These are phyloP conservation scores for Blastobotrys indianensis DNA, from an alignment of 1,139 yeast species.

Conservation along the genomic window DNA sequence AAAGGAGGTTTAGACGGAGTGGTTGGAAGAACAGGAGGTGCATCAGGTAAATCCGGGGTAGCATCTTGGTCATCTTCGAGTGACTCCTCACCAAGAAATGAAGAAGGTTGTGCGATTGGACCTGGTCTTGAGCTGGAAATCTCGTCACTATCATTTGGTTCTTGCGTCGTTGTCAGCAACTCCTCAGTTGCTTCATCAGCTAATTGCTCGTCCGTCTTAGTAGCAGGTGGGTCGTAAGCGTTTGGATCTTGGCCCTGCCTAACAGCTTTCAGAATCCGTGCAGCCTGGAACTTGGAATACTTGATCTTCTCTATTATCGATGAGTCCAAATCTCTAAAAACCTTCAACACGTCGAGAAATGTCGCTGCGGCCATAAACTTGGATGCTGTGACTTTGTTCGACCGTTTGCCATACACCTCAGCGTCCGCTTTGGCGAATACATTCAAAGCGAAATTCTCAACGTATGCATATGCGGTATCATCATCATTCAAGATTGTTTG, in stretches of 20 bases:
- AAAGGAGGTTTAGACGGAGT: constrained; percentile 14
- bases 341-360: constrained; percentile 42
- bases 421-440: constrained; percentile 52
- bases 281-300: constrained; percentile 55
- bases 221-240: constrained; percentile 33
- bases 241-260: constrained; percentile 50
- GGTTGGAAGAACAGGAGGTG: constrained; percentile 19
- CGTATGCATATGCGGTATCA: constrained; percentile 51
- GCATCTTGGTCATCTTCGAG: not conserved
- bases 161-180: constrained; percentile 33
- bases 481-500: constrained; percentile 51
- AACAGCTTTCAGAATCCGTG: constrained; percentile 45
- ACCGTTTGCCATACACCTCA: constrained; percentile 39
- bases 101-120: constrained; percentile 2
- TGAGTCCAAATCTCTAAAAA: constrained; percentile 33
- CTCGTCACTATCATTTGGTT: constrained; percentile 5
- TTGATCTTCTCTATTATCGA: constrained; percentile 40
- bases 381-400: constrained; percentile 40
- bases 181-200: constrained; percentile 5
- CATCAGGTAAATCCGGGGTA: constrained; percentile 12
- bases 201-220: constrained; percentile 25
- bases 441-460: constrained; percentile 54
- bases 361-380: constrained; percentile 46
- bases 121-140: not conserved
- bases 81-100: constrained; percentile 2